phyloP scores from a whole-genome alignment of 805 yeast species.

The Kluyveromyces wickerhamii region DNA sequence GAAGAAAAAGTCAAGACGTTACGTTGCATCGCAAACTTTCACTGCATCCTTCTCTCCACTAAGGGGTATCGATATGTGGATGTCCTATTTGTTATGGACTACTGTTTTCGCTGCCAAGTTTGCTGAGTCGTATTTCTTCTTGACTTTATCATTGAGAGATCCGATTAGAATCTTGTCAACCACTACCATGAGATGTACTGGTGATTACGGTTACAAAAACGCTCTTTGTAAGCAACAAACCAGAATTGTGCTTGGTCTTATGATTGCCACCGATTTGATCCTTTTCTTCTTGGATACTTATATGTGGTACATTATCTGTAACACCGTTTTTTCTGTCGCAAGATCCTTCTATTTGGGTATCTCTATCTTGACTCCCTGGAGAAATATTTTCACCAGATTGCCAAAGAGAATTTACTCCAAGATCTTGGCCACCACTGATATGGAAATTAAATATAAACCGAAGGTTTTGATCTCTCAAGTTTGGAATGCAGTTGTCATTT shows the following conservation, averaged over 20 bases:
- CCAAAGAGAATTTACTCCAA: constrained; percentile 99
- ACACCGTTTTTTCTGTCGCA: constrained; percentile 93
- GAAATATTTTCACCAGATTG: constrained; percentile 93
- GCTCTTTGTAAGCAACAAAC: constrained; percentile 79
- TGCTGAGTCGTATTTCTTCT: constrained; percentile 84
- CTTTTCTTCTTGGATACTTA: constrained; percentile 98
- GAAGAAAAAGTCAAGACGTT: constrained; percentile 78
- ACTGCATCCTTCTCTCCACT: constrained; percentile 85
- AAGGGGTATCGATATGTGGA: constrained; percentile 87
- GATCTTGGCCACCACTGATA: constrained; percentile 94
- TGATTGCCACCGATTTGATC: constrained; percentile 86
- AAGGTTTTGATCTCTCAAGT: constrained; percentile 96
- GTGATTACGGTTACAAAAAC: constrained; percentile 83
- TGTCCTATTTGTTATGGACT: constrained; percentile 89
- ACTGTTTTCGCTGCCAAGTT: constrained; percentile 84
- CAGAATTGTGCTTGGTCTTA: constrained; percentile 81
- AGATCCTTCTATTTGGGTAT: constrained; percentile 98
- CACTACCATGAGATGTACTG: constrained; percentile 86
- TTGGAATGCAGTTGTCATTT: constrained; percentile 98
- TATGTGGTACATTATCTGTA: constrained; percentile 95
- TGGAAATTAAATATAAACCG: constrained; percentile 98
- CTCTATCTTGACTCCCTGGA: constrained; percentile 98
- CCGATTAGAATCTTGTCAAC: constrained; percentile 86
- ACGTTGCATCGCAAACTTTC: constrained; percentile 89
- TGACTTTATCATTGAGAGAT: constrained; percentile 84